A percentile compares a stretch with the other conserved stretches of the same genome.
Evolutionary conservation across 2,329 filamentous ascomycete species (phyloP).

Genomic region (Pseudocercospora ulei): DNA sequence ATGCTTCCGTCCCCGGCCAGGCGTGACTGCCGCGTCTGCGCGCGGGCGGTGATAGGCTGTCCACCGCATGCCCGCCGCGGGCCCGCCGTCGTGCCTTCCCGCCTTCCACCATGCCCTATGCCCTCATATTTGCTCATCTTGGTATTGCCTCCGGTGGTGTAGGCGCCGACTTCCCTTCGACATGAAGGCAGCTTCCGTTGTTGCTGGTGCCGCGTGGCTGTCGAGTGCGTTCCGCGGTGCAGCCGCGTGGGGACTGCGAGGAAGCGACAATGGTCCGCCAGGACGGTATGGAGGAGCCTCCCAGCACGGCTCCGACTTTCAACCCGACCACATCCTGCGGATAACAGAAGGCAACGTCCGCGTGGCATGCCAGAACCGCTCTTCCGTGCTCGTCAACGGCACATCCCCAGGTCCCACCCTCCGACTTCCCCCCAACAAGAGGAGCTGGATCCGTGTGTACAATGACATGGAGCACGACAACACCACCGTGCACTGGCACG

Average conservation of each 20-base stretch:
- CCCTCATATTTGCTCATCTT: conserved; percentile 2
- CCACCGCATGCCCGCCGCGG: not conserved
- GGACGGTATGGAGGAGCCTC: conserved; percentile 20
- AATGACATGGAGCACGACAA: conserved; percentile 48
- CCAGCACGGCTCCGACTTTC: conserved; percentile 28
- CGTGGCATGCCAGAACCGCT: conserved; percentile 41
- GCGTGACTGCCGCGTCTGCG: not conserved
- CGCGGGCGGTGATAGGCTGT: not conserved
- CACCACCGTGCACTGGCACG: conserved; percentile 62
- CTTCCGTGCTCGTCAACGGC: conserved; percentile 46
- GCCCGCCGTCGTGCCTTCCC: not conserved
- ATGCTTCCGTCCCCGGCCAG: too few species aligned
- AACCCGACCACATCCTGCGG: conserved; percentile 43
- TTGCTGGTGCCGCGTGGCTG: conserved; percentile 6
- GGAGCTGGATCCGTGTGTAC: conserved; percentile 51
- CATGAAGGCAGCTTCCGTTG: conserved; percentile 3
- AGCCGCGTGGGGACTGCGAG: conserved; percentile 18
- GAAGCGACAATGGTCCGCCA: conserved; percentile 12
- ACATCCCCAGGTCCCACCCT: conserved; percentile 46
- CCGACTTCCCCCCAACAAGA: conserved; percentile 40
- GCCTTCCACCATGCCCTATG: not conserved
- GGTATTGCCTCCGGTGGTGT: not conserved
- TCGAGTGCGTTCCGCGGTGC: not conserved
- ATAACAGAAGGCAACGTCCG: conserved; percentile 39
- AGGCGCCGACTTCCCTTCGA: not conserved